Conservation (phyloP, 2,329 filamentous ascomycete species). For the Bipolaris gigantea region DNA sequence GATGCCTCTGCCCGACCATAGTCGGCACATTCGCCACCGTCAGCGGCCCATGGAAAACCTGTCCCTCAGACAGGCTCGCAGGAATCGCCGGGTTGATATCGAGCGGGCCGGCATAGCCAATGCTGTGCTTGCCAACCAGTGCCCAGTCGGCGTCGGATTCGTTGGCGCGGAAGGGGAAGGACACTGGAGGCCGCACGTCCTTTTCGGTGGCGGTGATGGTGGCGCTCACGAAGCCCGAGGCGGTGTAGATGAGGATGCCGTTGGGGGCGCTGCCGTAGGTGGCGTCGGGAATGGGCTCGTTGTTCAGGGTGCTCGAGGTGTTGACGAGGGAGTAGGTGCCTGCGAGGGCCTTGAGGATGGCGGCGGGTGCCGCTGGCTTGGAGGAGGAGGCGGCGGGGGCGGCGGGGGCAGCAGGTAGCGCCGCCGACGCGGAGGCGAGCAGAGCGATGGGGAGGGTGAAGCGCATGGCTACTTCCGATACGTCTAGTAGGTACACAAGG, state of each 20-base stretch:
- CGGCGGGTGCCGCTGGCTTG: background rate
- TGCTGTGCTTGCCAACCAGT: constrained; percentile 31
- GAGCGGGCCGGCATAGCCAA: constrained; percentile 33
- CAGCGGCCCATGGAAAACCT: constrained; percentile 34
- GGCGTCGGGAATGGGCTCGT: constrained; percentile 22
- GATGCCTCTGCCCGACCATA: constrained; percentile 23
- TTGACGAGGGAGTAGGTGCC: constrained; percentile 33
- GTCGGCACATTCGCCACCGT: constrained; percentile 31
- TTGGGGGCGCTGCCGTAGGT: constrained; percentile 28
- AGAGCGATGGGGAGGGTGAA: background rate
- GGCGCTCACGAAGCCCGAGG: constrained; percentile 30
- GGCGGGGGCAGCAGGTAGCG: background rate
- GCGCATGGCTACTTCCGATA: background rate
- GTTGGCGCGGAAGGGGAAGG: constrained; percentile 24
- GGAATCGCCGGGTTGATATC: constrained; percentile 19
- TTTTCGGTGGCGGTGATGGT: constrained; percentile 34
- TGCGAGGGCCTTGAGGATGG: constrained; percentile 24
- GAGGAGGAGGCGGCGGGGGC: background rate
- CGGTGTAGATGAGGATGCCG: constrained; percentile 34
- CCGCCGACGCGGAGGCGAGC: constrained; percentile 5
- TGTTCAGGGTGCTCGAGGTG: constrained; percentile 26
- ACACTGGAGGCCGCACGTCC: constrained; percentile 23
- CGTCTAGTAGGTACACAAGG: too few relatives aligned
- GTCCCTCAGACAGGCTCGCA: constrained; percentile 23
- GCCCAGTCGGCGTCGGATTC: constrained; percentile 35